Evolutionary conservation across 1,139 yeast genomes (phyloP).

Genomic region (Pichia sorboxylosa): DNA sequence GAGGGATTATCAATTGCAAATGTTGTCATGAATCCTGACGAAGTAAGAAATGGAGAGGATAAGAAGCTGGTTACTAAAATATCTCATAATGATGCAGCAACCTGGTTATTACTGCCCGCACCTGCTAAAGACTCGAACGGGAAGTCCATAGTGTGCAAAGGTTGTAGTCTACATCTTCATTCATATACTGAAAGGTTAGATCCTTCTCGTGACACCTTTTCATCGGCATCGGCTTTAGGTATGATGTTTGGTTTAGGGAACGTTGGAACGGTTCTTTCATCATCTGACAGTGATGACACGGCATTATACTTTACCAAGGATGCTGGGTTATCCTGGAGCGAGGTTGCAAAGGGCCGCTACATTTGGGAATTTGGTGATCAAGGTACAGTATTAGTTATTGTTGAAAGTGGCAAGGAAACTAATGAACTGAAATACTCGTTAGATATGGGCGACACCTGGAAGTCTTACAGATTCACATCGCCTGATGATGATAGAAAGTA

Average conservation of each 20-base stretch:
- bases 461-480: slow-evolving; percentile 47
- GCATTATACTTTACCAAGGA: slow-evolving; percentile 55
- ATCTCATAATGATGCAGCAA: slow-evolving; percentile 87
- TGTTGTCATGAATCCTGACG: slow-evolving; percentile 43
- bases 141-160: slow-evolving; percentile 36
- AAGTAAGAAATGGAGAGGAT: slow-evolving; percentile 24
- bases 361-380: slow-evolving; percentile 97
- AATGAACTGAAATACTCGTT: slow-evolving; percentile 52
- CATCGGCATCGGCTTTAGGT: slow-evolving; percentile 86
- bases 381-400: slow-evolving; percentile 75
- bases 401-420: slow-evolving; percentile 46
- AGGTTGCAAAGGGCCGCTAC: slow-evolving; percentile 56
- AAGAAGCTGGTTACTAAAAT: slow-evolving; percentile 62
- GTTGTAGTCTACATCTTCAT: slow-evolving; percentile 77
- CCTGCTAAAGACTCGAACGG: slow-evolving; percentile 59
- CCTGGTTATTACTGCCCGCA: slow-evolving; percentile 64
- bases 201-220: slow-evolving; percentile 62
- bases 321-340: slow-evolving; percentile 87
- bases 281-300: slow-evolving; percentile 41
- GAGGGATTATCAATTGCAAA: slow-evolving; percentile 81
- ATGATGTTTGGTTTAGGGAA: slow-evolving; percentile 80
- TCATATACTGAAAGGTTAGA: slow-evolving; percentile 86
- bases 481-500: slow-evolving; percentile 40
- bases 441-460: slow-evolving; percentile 77
- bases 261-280: slow-evolving; percentile 56